Base-by-base conservation (phyloP, 306 rosid species). In the Lathyrus oleraceus region DNA sequence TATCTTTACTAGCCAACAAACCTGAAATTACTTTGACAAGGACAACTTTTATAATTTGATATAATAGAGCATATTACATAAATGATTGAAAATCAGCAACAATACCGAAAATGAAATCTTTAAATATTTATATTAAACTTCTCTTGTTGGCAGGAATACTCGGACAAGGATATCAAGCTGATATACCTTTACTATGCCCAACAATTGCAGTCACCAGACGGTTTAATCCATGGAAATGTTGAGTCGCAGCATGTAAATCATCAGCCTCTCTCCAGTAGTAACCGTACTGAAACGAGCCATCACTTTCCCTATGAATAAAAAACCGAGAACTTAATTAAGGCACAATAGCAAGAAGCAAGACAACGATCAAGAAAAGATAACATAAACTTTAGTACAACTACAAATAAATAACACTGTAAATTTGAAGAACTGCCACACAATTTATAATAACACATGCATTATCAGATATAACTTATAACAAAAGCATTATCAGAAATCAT, bases 111-210 rank as follows among this genome's bases (percentile, higher is more conserved):
- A 45, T 28, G 39, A 67, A 65, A 43, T 66, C 47, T 47, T 43
- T 15, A 69, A 2, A 39, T 57, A 54, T 59, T 38, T 25, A 57
- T 80, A 45, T 36, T 15, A 28, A 30, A 23, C 40, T 69, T 25
- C 17, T 62, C 56, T 51, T 49, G 23, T 6, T 39, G 44, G 70
- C 9, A 49, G 73, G 61, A 35, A 32, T 25, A 65, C 71, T 61
- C 19, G 42, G 49, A 76, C 44, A 56, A 14, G 60, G 45, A 56
- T 53, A 82, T 80, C 47, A 73, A 62, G 53, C 72, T 62, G 67
- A 43, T 74, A 61, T 65, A 90, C 98, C 98, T 92, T 90, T 86
- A 71, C 98, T 90, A 17, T 89, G 96, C 80, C 98, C 98, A 65
- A 88, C 72, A 76, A 86, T 82, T 65, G 81, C 87, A 64, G 81